Base-by-base conservation (phyloP, 345 rosid species). In the Gossypium thurberi region DNA sequence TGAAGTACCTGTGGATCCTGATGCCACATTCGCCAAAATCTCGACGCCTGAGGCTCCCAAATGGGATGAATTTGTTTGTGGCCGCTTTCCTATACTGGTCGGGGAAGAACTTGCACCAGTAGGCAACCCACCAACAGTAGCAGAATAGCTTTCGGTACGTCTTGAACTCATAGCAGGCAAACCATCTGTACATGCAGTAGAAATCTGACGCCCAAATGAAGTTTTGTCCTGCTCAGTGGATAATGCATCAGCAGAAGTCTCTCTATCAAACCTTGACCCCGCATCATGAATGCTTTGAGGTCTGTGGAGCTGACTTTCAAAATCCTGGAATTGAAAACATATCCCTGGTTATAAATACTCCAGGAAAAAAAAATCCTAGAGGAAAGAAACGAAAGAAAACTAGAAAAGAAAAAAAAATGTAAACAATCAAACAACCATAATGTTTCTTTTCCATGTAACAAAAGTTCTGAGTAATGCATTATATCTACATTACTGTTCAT, bases 211-310 rank as follows among this genome's bases (percentile, higher is more conserved):
- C 65, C 83, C 85, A 65, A 63, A 77, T 61, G 79, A 64, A 72
- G 75, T 51, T 69, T 76, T 76, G 17, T 88, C 93, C 79, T 78
- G 94, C 74, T 91, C 95, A 40, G 75, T 74, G 67, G 89, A 75
- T 58, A 78, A 75, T 50, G 84, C 76, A 62, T 84, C 86, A 13
- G 87, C 40, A 33, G 40, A 74, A 55, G 78, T 82, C 42, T 77
- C 89, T 70, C 74, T 74, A 60, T 85, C 88, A 77, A 79, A 76
- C 28, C 40, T 33, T 33, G 90, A 62, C 72, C 79, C 85, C n/a
- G 46, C 69, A 69, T 77, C 85, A 65, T 74, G 86, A 52, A 78
- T 28, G 69, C 69, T 74, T 78, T 69, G 83, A 10, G 88, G 77
- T 81, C 78, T 89, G 69, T 50, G 74, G 63, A 83, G 81, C 76